Evolutionary conservation across 169 alveolate species (phyloP), one percentile per base, ranked within the genome.

Genomic region (Eimeria acervulina): DNA sequence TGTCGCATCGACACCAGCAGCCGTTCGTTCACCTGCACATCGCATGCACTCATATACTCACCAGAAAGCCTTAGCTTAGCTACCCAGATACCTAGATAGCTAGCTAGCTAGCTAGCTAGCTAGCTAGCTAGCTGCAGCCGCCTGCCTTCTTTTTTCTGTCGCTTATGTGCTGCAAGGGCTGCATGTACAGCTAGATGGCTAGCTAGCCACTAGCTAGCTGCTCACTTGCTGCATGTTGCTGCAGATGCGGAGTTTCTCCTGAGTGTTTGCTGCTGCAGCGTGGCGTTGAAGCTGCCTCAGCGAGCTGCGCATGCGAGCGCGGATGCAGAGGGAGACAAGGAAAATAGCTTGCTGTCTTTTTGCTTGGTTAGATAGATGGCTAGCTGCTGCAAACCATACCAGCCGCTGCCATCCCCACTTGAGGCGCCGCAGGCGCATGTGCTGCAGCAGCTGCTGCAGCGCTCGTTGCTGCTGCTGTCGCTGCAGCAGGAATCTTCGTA

Each of bases 141-240:
- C 26, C 15, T 70, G 47, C 8, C 26, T 70, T 2, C 3, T 28
- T 17, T 44, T 15, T 70, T n/a, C n/a, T 23, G 44, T 70, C 44
- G 44, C 44, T 15, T 44, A 70, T 3, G 44, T 70, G 21, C 44
- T 21, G 87, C 61, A 44, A 70, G n/a, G 68, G 68, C 68, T 59
- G 81, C 40, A 36, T 12, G 17, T 23, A 70, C 44, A 36, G 81
- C 44, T 70, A 70, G 81, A 38, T 7, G 19, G 42, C 44, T 28
- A 1, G 47, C 81, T 13, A 70, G 21, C 38, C 19, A 28, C 44
- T 1, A 26, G 47, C 31, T 13, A 7, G 3, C 0, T 17, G 4
- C 63, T 31, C 19, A 90, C 95, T 81, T 90, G 78, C 40, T 90
- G 89, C 51, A 90, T 44, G 95, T 90, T 90, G 70, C 80, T 33